Evolutionary conservation across 768 basidiomycete species (phyloP).

Genomic region (Termitomyces sp.): DNA sequence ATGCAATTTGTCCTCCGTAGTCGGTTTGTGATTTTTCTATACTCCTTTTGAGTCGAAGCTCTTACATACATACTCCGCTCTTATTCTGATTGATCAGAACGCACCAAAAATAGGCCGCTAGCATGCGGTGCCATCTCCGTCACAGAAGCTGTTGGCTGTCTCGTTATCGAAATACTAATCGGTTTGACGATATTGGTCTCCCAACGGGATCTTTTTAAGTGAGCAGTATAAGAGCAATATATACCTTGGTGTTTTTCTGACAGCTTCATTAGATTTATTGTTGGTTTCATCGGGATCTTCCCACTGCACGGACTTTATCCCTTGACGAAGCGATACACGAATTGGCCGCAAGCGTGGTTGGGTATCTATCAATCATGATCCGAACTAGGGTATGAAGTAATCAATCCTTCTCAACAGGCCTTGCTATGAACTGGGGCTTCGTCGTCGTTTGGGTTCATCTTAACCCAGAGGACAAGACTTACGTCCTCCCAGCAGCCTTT

Average conservation of each 20-base stretch:
- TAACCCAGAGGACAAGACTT: constrained; percentile 1
- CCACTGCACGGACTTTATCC: constrained; percentile 31
- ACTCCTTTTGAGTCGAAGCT: background rate
- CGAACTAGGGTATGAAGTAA: background rate
- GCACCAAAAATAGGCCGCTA: constrained; percentile 28
- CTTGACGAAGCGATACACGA: constrained; percentile 37
- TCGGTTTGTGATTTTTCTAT: background rate
- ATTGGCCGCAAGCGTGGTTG: constrained; percentile 40
- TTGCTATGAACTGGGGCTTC: constrained; percentile 27
- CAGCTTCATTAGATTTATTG: constrained; percentile 12
- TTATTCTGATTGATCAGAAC: constrained; percentile 18
- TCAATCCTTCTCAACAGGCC: background rate
- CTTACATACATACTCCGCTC: background rate
- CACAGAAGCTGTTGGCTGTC: constrained; percentile 20
- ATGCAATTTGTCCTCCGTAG: background rate
- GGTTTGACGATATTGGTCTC: background rate
- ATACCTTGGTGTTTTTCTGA: background rate
- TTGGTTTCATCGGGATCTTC: constrained; percentile 19
- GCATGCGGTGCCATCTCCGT: constrained; percentile 24
- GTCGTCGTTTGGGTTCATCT: constrained; percentile 17
- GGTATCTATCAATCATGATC: constrained; percentile 13
- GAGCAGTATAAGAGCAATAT: background rate
- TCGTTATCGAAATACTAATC: constrained; percentile 5
- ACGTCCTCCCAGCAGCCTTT: background rate
- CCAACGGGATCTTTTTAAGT: constrained; percentile 1